Evolutionary conservation across 352 stramenopile species (phyloP), one percentile per base, ranked within the genome.

Genomic region (Achlya hypogyna): DNA sequence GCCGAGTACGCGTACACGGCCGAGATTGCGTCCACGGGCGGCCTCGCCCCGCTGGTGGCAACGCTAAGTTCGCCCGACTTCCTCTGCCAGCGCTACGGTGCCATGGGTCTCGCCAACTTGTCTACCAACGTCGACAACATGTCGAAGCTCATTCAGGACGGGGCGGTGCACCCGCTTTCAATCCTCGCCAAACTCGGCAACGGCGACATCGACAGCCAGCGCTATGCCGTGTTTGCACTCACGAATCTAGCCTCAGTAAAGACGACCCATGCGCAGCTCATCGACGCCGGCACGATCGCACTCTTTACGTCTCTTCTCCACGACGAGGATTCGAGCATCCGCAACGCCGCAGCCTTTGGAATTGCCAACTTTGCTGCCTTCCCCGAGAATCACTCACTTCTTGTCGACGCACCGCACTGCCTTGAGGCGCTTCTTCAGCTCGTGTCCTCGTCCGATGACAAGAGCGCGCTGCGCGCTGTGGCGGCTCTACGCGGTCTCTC

Each of bases 101-200:
- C 88, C 27, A 98, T 98, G 94, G 91, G 91, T 20, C 81, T 98
- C 28, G 93, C 92, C 1, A 99, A 99, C 69, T 73, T 99, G 20
- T 96, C 95, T 14, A 96, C 91, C 4, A 97, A 98, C 71, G 70
- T 84, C 2, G 78, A 84, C 35, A 98, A 97, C 71, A 79, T 93
- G 64, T 78, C 82, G 29, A 96, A 96, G 62, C 91, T 98, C 32
- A 72, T 93, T 0, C 82, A 97, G 47, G 91, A 98, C 69, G 92
- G 91, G 25, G 76, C 92, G 2, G 75, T 98, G 0, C 87, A 85
- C 40, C 78, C 86, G 45, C 81, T 98, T 9, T 82, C 98, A 4
- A 81, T 81, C 0, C 78, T 98, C 2, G 87, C 84, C 3, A 74
- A 86, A 38, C 78, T 89, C 58, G 76, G 89, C 16, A 95, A 97